Percentiles rank a stretch among this genome's conserved stretches.
Conservation (phyloP, 805 yeast genomes). For the Metschnikowia colocasiae region DNA sequence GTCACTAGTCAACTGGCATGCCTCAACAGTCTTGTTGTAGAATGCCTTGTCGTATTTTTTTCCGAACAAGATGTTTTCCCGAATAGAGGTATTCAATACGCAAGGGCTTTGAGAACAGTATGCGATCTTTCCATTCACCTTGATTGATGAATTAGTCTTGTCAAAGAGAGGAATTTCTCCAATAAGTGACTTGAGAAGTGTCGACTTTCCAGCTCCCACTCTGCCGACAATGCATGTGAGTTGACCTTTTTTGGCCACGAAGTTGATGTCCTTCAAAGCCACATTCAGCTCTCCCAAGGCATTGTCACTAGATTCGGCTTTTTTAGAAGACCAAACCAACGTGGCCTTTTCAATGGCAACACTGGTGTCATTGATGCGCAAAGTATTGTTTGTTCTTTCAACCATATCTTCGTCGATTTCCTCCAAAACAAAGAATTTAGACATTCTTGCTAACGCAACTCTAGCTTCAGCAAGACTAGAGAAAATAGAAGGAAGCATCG, state of each 20-base stretch:
- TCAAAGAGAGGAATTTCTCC: constrained; percentile 42
- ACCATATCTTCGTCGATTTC: constrained; percentile 29
- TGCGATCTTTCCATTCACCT: constrained; percentile 44
- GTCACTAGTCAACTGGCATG: constrained; percentile 50
- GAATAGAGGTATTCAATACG: constrained; percentile 49
- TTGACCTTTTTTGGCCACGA: constrained; percentile 49
- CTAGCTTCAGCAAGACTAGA: constrained; percentile 27
- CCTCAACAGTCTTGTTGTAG: constrained; percentile 42
- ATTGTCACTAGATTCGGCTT: constrained; percentile 18
- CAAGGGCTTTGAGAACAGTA: constrained; percentile 61
- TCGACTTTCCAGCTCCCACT: constrained; percentile 67
- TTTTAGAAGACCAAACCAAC: constrained; percentile 46
- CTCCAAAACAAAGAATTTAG: constrained; percentile 30
- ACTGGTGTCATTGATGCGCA: constrained; percentile 22
- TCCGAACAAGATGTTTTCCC: constrained; percentile 52
- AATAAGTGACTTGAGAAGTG: constrained; percentile 49
- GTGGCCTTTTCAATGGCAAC: constrained; percentile 48
- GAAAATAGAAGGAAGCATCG: constrained; percentile 31
- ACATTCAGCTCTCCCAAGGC: constrained; percentile 39
- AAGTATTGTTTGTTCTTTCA: constrained; percentile 17
- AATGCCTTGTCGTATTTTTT: constrained; percentile 39
- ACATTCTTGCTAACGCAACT: constrained; percentile 33
- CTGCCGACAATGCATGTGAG: constrained; percentile 61
- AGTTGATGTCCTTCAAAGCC: constrained; percentile 47
- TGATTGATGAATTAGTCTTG: constrained; percentile 10